Base-by-base conservation (phyloP, 176 grass and related monocot species). In the Microstegium vimineum region DNA sequence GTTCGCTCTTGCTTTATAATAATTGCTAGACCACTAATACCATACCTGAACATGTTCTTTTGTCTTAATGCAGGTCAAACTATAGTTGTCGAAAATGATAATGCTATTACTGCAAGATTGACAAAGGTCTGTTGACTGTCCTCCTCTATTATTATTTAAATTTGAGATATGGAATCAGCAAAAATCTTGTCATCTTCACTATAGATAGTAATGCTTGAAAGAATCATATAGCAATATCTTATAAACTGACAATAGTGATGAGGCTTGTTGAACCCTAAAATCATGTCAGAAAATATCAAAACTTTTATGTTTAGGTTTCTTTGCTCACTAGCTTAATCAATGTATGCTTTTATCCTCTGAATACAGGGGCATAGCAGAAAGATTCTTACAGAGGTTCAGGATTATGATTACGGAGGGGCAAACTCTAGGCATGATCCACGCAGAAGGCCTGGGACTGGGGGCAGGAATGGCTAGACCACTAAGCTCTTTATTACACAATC, bases 371-470 rank as follows among this genome's bases (percentile, higher is more conserved):
- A 32, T 65, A 86, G 38, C 73, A 93, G 92, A 86, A 98, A 91
- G 80, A 73, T 86, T 77, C 86, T 95, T 82, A 78, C 75, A 41
- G 92, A 91, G 56, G 81, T 84, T 82, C 87, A 88, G 74, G 95
- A 98, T 76, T 98, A 98, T 64, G 95, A 98, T 62, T 91, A 93
- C 20, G 92, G 95, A 83, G 90, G 74, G 25, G 37, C 90, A 57
- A 98, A 98, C 68, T 36, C 82, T 35, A 91, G 76, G 77, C 95
- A 98, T 66, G 95, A 95, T 64, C 95, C 84, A 32, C 91, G 79
- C 45, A 90, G 92, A 82, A 95, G 75, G 82, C 75, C 90, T 71
- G 92, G 88, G 78, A 81, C 2, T 57, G 87, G 91, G 32, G 81
- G 92, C 66, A 92, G 76, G 79, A 87, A 79, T 51, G 78, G 69